phyloP scores from a whole-genome alignment of 805 yeast genomes.

The Candida glaebosa region DNA sequence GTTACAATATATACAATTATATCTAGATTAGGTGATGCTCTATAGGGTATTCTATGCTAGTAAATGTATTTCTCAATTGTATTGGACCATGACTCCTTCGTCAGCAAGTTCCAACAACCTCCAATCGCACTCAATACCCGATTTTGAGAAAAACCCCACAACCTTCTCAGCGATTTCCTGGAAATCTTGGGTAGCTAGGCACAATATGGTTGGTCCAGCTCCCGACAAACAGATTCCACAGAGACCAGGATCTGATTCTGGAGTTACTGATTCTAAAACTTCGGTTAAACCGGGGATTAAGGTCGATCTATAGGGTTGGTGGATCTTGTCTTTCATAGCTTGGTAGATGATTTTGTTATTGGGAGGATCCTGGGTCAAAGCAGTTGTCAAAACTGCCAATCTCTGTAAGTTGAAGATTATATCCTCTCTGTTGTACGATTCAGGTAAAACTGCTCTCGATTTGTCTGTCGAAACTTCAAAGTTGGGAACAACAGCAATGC shows the following conservation, averaged over 20 bases:
- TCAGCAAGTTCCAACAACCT: slow-evolving; percentile 79
- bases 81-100: slow-evolving; percentile 72
- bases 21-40: neutral
- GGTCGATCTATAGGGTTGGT: slow-evolving; percentile 93
- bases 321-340: slow-evolving; percentile 95
- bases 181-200: slow-evolving; percentile 85
- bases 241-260: slow-evolving; percentile 76
- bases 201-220: slow-evolving; percentile 96
- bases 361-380: slow-evolving; percentile 82
- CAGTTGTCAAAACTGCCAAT: slow-evolving; percentile 86
- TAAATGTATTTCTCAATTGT: neutral
- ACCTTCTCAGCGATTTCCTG: slow-evolving; percentile 80
- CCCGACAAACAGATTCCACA: slow-evolving; percentile 95
- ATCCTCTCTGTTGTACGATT: slow-evolving; percentile 72
- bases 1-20: slow-evolving; percentile 1
- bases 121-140: slow-evolving; percentile 74
- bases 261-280: slow-evolving; percentile 75
- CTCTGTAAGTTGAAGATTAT: slow-evolving; percentile 92
- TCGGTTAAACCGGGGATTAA: slow-evolving; percentile 89
- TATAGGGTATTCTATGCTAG: neutral
- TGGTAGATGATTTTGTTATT: slow-evolving; percentile 80
- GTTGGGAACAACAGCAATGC: slow-evolving; percentile 88
- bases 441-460: slow-evolving; percentile 86
- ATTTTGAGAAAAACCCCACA: slow-evolving; percentile 60
- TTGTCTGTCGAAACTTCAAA: slow-evolving; percentile 93